Percentiles rank a stretch among this genome's conserved stretches.
Conservation (phyloP, 192 early-diverging fungal species). For the Anaeromyces robustus region DNA sequence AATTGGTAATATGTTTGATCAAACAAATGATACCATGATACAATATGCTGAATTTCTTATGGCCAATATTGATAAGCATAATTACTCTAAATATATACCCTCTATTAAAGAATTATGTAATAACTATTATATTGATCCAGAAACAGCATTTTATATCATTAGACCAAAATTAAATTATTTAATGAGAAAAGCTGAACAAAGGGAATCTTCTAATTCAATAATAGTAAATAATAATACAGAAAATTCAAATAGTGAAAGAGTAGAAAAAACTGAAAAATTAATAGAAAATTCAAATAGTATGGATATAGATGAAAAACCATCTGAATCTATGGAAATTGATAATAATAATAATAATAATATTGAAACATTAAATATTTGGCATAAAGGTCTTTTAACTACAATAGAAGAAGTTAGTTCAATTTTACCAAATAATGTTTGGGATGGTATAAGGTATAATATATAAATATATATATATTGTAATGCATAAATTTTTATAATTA, state of each 20-base stretch:
- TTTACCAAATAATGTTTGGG: neutral
- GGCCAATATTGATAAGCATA: conserved; percentile 23
- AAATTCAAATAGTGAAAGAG: too few relatives aligned
- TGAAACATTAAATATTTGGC: conserved; percentile 12
- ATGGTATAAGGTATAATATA: neutral
- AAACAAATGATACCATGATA: conserved; percentile 31
- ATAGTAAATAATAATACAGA: too few relatives aligned
- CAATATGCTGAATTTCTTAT: conserved; percentile 52
- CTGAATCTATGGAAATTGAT: neutral
- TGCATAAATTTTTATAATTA: too few relatives aligned
- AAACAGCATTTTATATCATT: conserved; percentile 44
- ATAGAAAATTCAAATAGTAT: conserved; percentile 7
- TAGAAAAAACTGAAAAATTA: neutral
- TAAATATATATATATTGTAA: too few relatives aligned
- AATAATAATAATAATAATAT: neutral
- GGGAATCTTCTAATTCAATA: neutral
- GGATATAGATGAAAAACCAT: conserved; percentile 13
- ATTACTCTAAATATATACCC: conserved; percentile 27
- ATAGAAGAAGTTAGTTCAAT: conserved; percentile 8
- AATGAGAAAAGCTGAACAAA: neutral
- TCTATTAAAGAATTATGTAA: conserved; percentile 9
- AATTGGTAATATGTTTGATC: conserved; percentile 39
- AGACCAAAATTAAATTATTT: conserved; percentile 34
- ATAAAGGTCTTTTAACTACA: conserved; percentile 12
- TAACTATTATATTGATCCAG: conserved; percentile 40